Conservation (phyloP, 2,329 filamentous ascomycete species). For the Arthroderma sp. region DNA sequence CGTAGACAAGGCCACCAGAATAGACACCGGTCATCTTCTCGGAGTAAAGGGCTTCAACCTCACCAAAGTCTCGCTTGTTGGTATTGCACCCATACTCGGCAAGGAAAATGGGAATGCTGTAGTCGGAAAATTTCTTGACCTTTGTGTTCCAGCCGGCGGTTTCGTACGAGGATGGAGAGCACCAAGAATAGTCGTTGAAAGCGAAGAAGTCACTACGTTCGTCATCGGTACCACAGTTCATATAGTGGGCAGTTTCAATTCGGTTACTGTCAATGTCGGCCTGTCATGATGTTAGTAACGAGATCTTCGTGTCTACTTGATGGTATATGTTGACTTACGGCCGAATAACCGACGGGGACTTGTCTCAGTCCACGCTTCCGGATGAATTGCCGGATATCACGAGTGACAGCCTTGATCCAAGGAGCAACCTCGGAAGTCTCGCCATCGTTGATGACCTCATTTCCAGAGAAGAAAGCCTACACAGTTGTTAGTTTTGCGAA, state of each 20-base stretch:
- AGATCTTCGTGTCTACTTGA: neutral
- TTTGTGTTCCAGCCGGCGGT: slow-evolving; percentile 74
- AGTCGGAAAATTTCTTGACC: slow-evolving; percentile 74
- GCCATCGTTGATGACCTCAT: slow-evolving; percentile 63
- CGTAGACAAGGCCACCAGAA: slow-evolving; percentile 91
- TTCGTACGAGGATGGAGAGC: slow-evolving; percentile 64
- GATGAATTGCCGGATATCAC: slow-evolving; percentile 63
- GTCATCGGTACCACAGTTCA: slow-evolving; percentile 82
- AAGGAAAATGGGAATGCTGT: slow-evolving; percentile 82
- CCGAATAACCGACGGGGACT: slow-evolving; percentile 62
- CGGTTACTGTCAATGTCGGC: slow-evolving; percentile 79
- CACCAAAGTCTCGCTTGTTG: slow-evolving; percentile 68
- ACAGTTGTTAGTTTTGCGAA: neutral
- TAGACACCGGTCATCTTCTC: slow-evolving; percentile 75
- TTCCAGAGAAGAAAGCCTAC: slow-evolving; percentile 64
- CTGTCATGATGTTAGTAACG: slow-evolving; percentile 8
- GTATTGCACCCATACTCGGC: slow-evolving; percentile 88
- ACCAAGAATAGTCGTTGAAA: slow-evolving; percentile 72
- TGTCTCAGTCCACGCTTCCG: slow-evolving; percentile 47
- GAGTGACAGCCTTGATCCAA: slow-evolving; percentile 66
- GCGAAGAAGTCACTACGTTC: slow-evolving; percentile 78
- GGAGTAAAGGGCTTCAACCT: slow-evolving; percentile 68
- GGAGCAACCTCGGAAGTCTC: slow-evolving; percentile 53
- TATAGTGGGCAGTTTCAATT: slow-evolving; percentile 73
- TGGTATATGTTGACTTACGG: slow-evolving; percentile 18